phyloP scores from a whole-genome alignment of 352 stramenopile species.

The Globisporangium okanoganense region DNA sequence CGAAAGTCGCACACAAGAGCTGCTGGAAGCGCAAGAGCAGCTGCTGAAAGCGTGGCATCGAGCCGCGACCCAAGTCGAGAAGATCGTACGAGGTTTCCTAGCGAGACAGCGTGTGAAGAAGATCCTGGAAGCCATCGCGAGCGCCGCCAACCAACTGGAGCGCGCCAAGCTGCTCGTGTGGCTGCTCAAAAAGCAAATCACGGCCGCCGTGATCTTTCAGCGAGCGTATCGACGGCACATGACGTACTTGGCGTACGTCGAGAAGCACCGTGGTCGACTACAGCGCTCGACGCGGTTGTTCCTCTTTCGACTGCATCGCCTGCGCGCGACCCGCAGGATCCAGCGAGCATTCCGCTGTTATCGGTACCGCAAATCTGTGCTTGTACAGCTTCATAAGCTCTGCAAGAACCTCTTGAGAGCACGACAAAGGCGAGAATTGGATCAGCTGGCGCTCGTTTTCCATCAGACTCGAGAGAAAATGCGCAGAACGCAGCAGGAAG shows the following conservation, averaged over 20 bases:
- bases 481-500: constrained; percentile 1
- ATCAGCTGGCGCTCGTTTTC: constrained; percentile 23
- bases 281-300: constrained; percentile 27
- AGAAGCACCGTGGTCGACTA: constrained; percentile 26
- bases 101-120: constrained; percentile 28
- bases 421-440: constrained; percentile 29
- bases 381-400: constrained; percentile 22
- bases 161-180: constrained; percentile 6
- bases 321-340: constrained; percentile 22
- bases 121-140: constrained; percentile 21
- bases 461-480: constrained; percentile 10
- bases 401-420: constrained; percentile 25
- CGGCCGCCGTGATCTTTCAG: constrained; percentile 35
- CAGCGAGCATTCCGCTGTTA: constrained; percentile 36
- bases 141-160: constrained; percentile 22
- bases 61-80: constrained; percentile 37
- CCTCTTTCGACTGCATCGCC: constrained; percentile 29
- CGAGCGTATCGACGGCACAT: constrained; percentile 26
- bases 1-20: constrained; percentile 25
- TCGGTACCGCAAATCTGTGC: constrained; percentile 25
- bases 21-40: constrained; percentile 33
- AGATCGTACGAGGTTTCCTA: constrained; percentile 30
- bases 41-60: constrained; percentile 36
- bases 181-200: constrained; percentile 18
- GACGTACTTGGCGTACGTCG: constrained; percentile 15